A percentile compares a stretch with the other conserved stretches of the same genome.
Conservation (phyloP, 148 eudicot species). For the Pharnaceum exiguum region DNA sequence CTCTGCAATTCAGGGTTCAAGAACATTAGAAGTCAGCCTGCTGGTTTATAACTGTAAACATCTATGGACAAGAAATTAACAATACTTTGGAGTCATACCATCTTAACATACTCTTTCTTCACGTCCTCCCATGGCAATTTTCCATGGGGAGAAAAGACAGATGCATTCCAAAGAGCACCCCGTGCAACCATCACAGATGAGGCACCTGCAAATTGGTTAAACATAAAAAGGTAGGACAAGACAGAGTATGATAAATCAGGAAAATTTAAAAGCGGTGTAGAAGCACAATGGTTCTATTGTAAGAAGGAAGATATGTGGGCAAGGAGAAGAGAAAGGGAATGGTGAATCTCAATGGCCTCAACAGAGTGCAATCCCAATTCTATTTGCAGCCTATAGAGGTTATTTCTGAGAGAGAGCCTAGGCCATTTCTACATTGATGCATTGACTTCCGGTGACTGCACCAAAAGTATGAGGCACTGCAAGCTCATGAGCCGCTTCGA, state of each 20-base stretch:
- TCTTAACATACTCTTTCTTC: slow-evolving; percentile 74
- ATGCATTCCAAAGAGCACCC: slow-evolving; percentile 94
- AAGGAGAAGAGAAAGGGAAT: too few species aligned
- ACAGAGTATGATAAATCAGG: not conserved
- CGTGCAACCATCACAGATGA: slow-evolving; percentile 87
- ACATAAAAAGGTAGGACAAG: not conserved
- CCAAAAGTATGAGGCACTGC: too few species aligned
- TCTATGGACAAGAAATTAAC: not conserved
- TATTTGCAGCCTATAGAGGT: too few species aligned
- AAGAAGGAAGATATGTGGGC: too few species aligned
- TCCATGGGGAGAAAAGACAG: slow-evolving; percentile 71
- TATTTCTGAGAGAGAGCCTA: too few species aligned
- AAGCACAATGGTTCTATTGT: too few species aligned
- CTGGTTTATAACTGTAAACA: not conserved
- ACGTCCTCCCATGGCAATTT: slow-evolving; percentile 67
- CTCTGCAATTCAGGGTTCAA: slow-evolving; percentile 36
- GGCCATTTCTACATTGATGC: too few species aligned
- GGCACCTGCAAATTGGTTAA: slow-evolving; percentile 54
- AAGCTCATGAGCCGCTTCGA: too few species aligned
- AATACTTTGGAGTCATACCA: slow-evolving; percentile 43
- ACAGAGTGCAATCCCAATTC: too few species aligned
- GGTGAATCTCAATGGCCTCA: too few species aligned
- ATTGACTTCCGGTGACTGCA: too few species aligned
- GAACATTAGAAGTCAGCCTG: not conserved
- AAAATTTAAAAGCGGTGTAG: not conserved